phyloP scores from a whole-genome alignment of 2,329 filamentous ascomycete species.

The Ambrosiella xylebori region DNA sequence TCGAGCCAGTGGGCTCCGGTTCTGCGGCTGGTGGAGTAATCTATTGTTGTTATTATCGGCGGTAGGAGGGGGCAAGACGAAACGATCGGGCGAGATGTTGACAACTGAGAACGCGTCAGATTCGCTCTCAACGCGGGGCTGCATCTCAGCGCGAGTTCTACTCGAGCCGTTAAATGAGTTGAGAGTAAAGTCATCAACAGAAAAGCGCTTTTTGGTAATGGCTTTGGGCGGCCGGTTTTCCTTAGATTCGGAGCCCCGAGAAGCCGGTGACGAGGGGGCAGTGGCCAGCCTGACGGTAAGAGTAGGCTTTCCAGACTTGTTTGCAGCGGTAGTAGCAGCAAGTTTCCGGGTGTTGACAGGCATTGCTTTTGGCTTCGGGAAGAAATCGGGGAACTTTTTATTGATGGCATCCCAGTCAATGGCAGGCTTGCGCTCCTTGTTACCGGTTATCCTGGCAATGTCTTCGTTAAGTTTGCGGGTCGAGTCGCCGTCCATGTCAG shows the following conservation, averaged over 20 bases:
- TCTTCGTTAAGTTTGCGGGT: constrained; percentile 34
- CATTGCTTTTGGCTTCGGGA: constrained; percentile 23
- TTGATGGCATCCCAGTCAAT: constrained; percentile 29
- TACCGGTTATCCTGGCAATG: constrained; percentile 26
- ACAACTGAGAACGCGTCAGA: constrained; percentile 31
- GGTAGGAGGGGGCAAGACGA: constrained; percentile 18
- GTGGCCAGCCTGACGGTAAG: background rate
- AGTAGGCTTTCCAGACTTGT: background rate
- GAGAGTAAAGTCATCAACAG: constrained; percentile 27
- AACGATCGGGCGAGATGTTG: constrained; percentile 18
- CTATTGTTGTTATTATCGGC: constrained; percentile 9
- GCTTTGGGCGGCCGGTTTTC: constrained; percentile 27
- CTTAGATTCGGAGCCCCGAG: constrained; percentile 20
- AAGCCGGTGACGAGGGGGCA: constrained; percentile 1
- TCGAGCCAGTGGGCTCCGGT: constrained; percentile 24
- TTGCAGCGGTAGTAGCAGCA: background rate
- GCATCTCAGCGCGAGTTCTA: constrained; percentile 32
- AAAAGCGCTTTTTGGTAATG: constrained; percentile 11
- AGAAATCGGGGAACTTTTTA: constrained; percentile 37
- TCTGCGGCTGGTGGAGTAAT: constrained; percentile 18
- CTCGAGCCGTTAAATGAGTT: constrained; percentile 24
- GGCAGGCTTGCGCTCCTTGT: constrained; percentile 22
- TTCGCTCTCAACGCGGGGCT: constrained; percentile 35
- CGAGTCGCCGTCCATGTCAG: constrained; percentile 36
- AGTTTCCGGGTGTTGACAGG: constrained; percentile 10